Evolutionary conservation across 768 basidiomycete species (phyloP).

Genomic region (Stropharia rugosoannulata): DNA sequence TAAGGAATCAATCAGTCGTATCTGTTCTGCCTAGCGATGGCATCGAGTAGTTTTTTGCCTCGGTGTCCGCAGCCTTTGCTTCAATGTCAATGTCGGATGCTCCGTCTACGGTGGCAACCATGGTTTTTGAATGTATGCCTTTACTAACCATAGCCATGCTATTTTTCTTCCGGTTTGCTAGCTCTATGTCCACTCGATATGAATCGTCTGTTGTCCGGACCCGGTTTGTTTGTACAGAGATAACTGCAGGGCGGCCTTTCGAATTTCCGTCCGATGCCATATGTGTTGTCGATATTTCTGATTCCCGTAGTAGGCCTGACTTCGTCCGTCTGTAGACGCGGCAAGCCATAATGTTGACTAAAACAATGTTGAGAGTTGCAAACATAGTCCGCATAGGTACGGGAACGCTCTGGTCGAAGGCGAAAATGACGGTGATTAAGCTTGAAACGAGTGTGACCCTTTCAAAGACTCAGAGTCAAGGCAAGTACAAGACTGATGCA

Average conservation of each 20-base stretch:
- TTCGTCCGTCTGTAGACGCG: constrained; percentile 6
- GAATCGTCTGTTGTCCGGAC: constrained; percentile 1
- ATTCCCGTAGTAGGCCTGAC: not conserved
- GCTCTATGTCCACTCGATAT: constrained; percentile 1
- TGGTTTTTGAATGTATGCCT: not conserved
- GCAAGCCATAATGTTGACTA: constrained; percentile 7
- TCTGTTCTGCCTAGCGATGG: not conserved
- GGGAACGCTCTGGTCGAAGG: constrained; percentile 1
- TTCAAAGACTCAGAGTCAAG: not conserved
- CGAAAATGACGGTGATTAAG: constrained; percentile 3
- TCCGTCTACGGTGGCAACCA: not conserved
- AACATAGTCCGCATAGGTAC: constrained; percentile 2
- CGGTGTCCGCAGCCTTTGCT: not conserved
- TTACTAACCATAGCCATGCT: not conserved
- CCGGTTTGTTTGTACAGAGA: constrained; percentile 2
- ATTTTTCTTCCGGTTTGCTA: not conserved
- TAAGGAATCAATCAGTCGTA: not conserved
- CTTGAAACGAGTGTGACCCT: constrained; percentile 3
- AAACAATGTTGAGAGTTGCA: constrained; percentile 1
- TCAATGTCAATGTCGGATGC: constrained; percentile 2
- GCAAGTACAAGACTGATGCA: not conserved
- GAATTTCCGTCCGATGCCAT: not conserved
- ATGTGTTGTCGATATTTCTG: not conserved
- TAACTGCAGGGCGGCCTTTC: not conserved
- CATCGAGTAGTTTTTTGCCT: not conserved